Conservation (phyloP, 257 asterid genomes). For the Nicotiana sylvestris region DNA sequence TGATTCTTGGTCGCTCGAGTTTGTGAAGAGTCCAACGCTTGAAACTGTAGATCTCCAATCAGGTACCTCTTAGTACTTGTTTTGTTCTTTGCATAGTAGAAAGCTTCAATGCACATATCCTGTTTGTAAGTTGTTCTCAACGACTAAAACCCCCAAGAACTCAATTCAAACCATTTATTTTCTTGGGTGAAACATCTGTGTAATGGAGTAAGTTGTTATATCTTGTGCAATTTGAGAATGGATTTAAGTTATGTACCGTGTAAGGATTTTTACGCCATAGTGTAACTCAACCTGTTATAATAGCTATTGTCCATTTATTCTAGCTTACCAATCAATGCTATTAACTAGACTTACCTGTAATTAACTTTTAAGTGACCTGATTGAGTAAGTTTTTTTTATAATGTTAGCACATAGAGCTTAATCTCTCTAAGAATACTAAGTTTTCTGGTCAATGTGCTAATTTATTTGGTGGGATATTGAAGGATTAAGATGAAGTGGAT, state of each 20-base stretch:
- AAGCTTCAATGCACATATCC: not conserved
- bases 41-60: not conserved
- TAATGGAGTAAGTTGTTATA: not conserved
- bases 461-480: not conserved
- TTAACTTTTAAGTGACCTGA: too few relatives aligned
- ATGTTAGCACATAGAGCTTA: too few relatives aligned
- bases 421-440: not conserved
- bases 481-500: slow-evolving; percentile 9
- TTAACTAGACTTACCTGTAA: too few relatives aligned
- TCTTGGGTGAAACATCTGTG: not conserved
- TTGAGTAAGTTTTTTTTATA: too few relatives aligned
- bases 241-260: too few relatives aligned
- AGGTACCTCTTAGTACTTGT: not conserved
- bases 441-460: not conserved
- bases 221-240: not conserved
- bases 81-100: not conserved
- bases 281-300: too few relatives aligned
- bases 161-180: not conserved
- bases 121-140: not conserved
- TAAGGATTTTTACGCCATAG: too few relatives aligned
- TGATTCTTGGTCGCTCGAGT: not conserved
- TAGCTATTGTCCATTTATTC: too few relatives aligned
- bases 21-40: not conserved
- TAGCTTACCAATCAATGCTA: too few relatives aligned
- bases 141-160: not conserved